Evolutionary conservation across 768 basidiomycete species (phyloP).

Genomic region (Rhodocollybia butyracea): DNA sequence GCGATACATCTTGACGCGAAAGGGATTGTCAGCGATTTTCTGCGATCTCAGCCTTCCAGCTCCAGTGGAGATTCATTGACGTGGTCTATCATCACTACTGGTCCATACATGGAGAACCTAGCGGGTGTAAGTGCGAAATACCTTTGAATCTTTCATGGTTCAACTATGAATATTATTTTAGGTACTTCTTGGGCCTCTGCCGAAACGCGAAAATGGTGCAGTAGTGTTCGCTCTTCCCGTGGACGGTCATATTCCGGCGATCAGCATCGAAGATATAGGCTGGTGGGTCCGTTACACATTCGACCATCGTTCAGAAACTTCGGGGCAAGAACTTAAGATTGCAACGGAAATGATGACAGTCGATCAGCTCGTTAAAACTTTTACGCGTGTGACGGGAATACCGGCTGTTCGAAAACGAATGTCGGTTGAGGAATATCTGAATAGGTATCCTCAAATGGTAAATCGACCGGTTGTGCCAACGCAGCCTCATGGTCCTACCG

Average conservation of each 20-base stretch:
- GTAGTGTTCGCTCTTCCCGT: slow-evolving; percentile 38
- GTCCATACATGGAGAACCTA: slow-evolving; percentile 43
- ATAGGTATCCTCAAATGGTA: slow-evolving; percentile 23
- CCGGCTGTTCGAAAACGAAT: slow-evolving; percentile 30
- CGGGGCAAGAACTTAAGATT: slow-evolving; percentile 32
- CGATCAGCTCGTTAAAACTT: slow-evolving; percentile 33
- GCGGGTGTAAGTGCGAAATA: slow-evolving; percentile 24
- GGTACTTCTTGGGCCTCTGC: slow-evolving; percentile 31
- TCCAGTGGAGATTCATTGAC: slow-evolving; percentile 26
- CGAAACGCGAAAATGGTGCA: slow-evolving; percentile 33
- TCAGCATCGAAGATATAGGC: slow-evolving; percentile 36
- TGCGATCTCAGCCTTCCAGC: slow-evolving; percentile 31
- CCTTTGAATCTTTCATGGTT: background rate
- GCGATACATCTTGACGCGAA: slow-evolving; percentile 40
- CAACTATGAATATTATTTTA: background rate
- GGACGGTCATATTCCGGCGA: slow-evolving; percentile 35
- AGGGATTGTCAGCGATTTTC: slow-evolving; percentile 36
- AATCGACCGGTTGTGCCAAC: slow-evolving; percentile 28
- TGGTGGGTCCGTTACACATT: slow-evolving; percentile 40
- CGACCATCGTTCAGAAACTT: slow-evolving; percentile 31
- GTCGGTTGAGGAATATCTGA: slow-evolving; percentile 31
- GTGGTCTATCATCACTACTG: slow-evolving; percentile 35
- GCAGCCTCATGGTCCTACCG: slow-evolving; percentile 28
- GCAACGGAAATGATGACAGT: slow-evolving; percentile 35
- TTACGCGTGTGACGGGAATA: slow-evolving; percentile 34